A percentile compares a stretch with the other conserved stretches of the same genome.
Evolutionary conservation across 352 stramenopile species (phyloP).

Genomic region (Phytophthora sp.): DNA sequence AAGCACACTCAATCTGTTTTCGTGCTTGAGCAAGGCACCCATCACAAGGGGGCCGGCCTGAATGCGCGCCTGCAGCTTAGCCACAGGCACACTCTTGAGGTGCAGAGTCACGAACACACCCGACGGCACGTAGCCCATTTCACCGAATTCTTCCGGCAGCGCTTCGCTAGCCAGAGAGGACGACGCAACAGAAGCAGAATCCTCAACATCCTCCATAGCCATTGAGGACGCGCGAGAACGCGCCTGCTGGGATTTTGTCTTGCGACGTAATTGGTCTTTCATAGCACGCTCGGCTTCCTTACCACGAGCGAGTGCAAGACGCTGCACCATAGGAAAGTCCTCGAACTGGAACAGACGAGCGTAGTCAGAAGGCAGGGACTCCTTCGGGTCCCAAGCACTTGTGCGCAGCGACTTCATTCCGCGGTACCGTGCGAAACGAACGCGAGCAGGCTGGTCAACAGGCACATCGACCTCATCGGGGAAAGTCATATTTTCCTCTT

Average conservation of each 20-base stretch:
- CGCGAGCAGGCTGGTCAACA: conserved; percentile 58
- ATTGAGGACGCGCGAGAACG: conserved; percentile 67
- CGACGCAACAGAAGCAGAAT: conserved; percentile 42
- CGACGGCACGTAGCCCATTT: conserved; percentile 90
- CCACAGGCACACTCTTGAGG: conserved; percentile 70
- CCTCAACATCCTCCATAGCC: conserved; percentile 79
- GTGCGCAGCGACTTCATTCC: conserved; percentile 97
- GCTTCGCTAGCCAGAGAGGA: conserved; percentile 25
- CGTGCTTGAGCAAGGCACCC: conserved; percentile 93
- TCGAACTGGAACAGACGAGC: conserved; percentile 97
- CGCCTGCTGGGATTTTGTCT: conserved; percentile 39
- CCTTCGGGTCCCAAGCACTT: conserved; percentile 97
- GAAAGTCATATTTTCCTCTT: conserved; percentile 94
- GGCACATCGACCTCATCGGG: conserved; percentile 94
- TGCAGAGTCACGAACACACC: conserved; percentile 94
- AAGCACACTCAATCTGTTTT: conserved; percentile 98
- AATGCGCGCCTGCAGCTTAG: conserved; percentile 59
- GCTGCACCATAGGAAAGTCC: conserved; percentile 95
- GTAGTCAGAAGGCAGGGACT: conserved; percentile 98
- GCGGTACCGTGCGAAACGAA: conserved; percentile 92
- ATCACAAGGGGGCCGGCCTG: conserved; percentile 73
- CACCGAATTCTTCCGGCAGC: conserved; percentile 58
- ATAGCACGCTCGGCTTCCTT: conserved; percentile 78
- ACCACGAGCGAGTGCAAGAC: conserved; percentile 86
- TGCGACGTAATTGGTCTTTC: conserved; percentile 68